Conservation (phyloP, 73 alveolate species). For the Stentor roeselii region DNA sequence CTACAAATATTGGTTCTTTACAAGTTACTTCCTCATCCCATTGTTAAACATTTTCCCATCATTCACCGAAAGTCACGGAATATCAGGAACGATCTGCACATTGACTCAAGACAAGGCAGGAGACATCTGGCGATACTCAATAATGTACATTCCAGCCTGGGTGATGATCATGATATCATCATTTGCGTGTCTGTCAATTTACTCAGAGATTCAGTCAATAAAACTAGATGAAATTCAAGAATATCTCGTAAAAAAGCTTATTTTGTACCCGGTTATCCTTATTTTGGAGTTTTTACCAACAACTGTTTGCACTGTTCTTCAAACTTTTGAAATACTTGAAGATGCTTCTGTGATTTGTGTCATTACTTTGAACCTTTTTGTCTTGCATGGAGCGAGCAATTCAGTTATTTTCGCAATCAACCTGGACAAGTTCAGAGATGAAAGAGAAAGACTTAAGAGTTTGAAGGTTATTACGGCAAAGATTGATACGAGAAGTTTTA, state of each 20-base stretch:
- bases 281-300: neutral
- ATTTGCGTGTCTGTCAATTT: neutral
- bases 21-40: neutral
- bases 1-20: neutral
- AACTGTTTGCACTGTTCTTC: neutral
- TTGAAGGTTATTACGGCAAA: no score
- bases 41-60: neutral
- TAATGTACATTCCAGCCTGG: neutral
- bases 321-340: neutral
- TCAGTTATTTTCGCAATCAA: neutral
- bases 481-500: no score
- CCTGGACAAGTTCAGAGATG: no score
- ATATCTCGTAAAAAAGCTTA: neutral
- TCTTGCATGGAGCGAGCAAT: neutral
- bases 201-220: neutral
- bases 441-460: no score
- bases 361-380: neutral
- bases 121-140: neutral
- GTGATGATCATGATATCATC: neutral
- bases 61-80: neutral
- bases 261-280: neutral
- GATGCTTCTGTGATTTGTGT: neutral
- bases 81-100: neutral
- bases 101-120: neutral
- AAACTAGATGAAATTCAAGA: neutral